These are phyloP conservation scores for Linum usitatissimum DNA, from an alignment of 345 rosid species.

Conservation along the genomic window DNA sequence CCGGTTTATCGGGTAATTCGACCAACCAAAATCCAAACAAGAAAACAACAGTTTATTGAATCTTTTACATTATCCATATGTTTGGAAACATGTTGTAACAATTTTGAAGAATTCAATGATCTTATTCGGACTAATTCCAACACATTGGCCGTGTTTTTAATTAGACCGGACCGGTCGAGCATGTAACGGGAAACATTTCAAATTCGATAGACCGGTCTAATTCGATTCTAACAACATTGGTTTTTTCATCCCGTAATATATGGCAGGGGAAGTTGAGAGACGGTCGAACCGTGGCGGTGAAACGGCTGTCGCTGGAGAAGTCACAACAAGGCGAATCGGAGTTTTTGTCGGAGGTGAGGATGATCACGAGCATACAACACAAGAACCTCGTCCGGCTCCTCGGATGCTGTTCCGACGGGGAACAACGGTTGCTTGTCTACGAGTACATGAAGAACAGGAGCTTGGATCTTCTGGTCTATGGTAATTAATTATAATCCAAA, in stretches of 20 bases:
- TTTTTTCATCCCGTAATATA: no score
- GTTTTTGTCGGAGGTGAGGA: constrained; percentile 54
- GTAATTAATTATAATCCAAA: constrained; percentile 13
- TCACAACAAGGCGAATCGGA: constrained; percentile 64
- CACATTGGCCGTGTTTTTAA: not conserved
- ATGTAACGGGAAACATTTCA: no score
- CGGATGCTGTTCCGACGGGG: constrained; percentile 54
- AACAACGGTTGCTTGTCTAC: constrained; percentile 52
- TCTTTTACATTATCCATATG: no score
- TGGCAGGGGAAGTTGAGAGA: constrained; percentile 44
- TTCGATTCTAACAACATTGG: no score
- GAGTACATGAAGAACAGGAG: constrained; percentile 58
- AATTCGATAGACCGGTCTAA: no score
- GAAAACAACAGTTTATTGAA: no score
- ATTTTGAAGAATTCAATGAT: no score
- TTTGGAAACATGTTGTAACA: no score
- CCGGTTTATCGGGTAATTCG: constrained; percentile 45
- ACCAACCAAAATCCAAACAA: no score
- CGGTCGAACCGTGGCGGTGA: constrained; percentile 46
- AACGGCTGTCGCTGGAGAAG: constrained; percentile 34
- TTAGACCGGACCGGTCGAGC: no score
- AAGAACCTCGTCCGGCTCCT: constrained; percentile 60
- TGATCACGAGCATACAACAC: constrained; percentile 74
- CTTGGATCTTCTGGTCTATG: constrained; percentile 47
- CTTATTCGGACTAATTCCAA: no score